phyloP scores from a whole-genome alignment of 148 eudicot species.

The Diospyros kaki region DNA sequence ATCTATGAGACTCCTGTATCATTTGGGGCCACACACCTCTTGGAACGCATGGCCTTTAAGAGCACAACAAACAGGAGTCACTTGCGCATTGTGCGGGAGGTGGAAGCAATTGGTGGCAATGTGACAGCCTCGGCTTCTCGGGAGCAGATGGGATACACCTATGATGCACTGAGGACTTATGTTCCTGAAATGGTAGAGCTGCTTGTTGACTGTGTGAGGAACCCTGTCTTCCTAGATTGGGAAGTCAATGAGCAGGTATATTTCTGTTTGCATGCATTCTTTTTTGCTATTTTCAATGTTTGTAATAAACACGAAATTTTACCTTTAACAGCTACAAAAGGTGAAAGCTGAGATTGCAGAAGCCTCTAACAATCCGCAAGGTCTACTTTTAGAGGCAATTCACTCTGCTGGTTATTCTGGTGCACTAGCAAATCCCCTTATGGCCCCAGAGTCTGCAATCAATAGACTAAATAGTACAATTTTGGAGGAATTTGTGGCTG shows the following conservation, averaged over 20 bases:
- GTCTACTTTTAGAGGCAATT: conserved; percentile 74
- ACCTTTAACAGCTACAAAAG: conserved; percentile 56
- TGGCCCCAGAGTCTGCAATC: conserved; percentile 77
- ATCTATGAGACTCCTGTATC: conserved; percentile 72
- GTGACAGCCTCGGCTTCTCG: conserved; percentile 77
- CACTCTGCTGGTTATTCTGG: conserved; percentile 93
- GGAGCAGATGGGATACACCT: conserved; percentile 94
- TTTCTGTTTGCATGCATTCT: conserved; percentile 1
- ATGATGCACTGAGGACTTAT: conserved; percentile 81
- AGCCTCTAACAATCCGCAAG: conserved; percentile 74
- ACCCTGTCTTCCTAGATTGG: conserved; percentile 96
- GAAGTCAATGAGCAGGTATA: conserved; percentile 91
- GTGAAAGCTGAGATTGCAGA: conserved; percentile 72
- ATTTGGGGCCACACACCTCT: conserved; percentile 76
- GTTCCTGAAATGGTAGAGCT: conserved; percentile 95
- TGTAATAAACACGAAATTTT: conserved; percentile 3
- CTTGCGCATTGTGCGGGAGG: conserved; percentile 83
- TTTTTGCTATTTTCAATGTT: background rate
- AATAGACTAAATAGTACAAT: conserved; percentile 50
- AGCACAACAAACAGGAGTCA: conserved; percentile 81
- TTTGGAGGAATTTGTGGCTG: conserved; percentile 77
- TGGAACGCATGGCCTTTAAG: conserved; percentile 98
- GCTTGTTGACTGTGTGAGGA: conserved; percentile 86
- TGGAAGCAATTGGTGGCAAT: conserved; percentile 94
- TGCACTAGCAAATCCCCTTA: conserved; percentile 60